phyloP scores from a whole-genome alignment of 352 stramenopile species.

The Salisapilia sapeloensis region DNA sequence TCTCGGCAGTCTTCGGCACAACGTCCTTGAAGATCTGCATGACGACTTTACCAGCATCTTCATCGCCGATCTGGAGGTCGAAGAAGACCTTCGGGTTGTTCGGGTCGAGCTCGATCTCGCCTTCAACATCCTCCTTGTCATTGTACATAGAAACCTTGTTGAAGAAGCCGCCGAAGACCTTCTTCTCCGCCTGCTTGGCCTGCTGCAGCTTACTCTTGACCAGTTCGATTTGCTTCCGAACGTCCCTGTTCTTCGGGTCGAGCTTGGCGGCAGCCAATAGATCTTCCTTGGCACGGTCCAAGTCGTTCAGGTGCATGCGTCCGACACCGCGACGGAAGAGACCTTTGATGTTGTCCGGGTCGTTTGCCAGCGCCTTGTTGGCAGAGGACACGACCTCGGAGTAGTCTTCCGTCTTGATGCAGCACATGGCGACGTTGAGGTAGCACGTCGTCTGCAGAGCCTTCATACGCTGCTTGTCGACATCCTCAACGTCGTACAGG shows the following conservation, averaged over 20 bases:
- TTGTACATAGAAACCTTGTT: slow-evolving; percentile 94
- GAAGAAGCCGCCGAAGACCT: slow-evolving; percentile 92
- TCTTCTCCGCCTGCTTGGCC: slow-evolving; percentile 92
- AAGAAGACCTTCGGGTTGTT: slow-evolving; percentile 98
- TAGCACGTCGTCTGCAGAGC: slow-evolving; percentile 79
- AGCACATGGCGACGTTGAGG: slow-evolving; percentile 90
- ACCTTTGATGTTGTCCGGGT: slow-evolving; percentile 68
- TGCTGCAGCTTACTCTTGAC: slow-evolving; percentile 81
- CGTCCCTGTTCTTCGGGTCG: slow-evolving; percentile 68
- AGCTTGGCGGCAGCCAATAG: slow-evolving; percentile 63
- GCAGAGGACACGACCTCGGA: slow-evolving; percentile 66
- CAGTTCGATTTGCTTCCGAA: slow-evolving; percentile 52
- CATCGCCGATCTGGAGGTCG: slow-evolving; percentile 88
- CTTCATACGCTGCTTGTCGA: slow-evolving; percentile 76
- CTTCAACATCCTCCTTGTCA: slow-evolving; percentile 86
- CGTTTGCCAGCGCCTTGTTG: slow-evolving; percentile 71
- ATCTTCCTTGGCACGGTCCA: slow-evolving; percentile 79
- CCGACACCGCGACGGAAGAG: slow-evolving; percentile 73
- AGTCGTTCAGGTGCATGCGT: slow-evolving; percentile 69
- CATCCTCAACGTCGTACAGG: slow-evolving; percentile 73
- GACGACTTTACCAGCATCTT: slow-evolving; percentile 79
- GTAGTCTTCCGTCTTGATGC: slow-evolving; percentile 86
- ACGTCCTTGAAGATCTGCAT: slow-evolving; percentile 96
- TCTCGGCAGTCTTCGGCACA: slow-evolving; percentile 94
- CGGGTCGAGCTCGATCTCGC: slow-evolving; percentile 29